These are phyloP conservation scores for Lipomyces sp. DNA, from an alignment of 805 yeast genomes.

Conservation along the genomic window DNA sequence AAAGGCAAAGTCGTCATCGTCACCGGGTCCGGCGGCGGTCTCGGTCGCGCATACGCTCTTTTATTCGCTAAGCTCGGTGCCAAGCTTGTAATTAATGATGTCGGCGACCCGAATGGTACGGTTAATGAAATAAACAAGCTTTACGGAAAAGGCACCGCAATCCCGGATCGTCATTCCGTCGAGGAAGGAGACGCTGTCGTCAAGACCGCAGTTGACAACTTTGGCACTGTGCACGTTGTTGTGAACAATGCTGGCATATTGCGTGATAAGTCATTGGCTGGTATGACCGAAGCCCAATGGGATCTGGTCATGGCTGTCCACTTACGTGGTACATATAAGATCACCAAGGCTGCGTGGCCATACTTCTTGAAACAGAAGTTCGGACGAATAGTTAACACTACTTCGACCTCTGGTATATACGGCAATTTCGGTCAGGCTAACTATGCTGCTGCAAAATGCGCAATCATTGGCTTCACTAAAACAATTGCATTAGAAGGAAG, in stretches of 20 bases:
- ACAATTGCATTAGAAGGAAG: conserved; percentile 92
- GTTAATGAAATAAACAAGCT: conserved; percentile 70
- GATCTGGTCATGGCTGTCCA: conserved; percentile 78
- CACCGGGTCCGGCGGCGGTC: conserved; percentile 95
- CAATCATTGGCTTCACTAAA: conserved; percentile 80
- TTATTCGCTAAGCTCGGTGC: conserved; percentile 91
- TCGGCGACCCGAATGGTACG: conserved; percentile 70
- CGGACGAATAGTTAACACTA: conserved; percentile 84
- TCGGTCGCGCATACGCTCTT: conserved; percentile 88
- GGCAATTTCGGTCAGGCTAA: conserved; percentile 98
- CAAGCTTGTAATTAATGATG: conserved; percentile 91
- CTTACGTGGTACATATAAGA: conserved; percentile 75
- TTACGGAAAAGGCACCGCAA: conserved; percentile 74
- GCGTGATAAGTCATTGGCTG: conserved; percentile 83
- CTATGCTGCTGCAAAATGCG: conserved; percentile 92
- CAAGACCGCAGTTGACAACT: conserved; percentile 72
- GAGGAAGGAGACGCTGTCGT: conserved; percentile 78
- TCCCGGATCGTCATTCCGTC: conserved; percentile 82
- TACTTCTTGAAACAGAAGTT: conserved; percentile 73
- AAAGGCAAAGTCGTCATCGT: conserved; percentile 84
- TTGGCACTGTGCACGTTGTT: conserved; percentile 83
- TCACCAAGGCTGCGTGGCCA: conserved; percentile 93
- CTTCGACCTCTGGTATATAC: conserved; percentile 95
- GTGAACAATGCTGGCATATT: conserved; percentile 94
- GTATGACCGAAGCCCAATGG: conserved; percentile 88